Base-by-base conservation (phyloP, 345 rosid species). In the Dimocarpus longan region DNA sequence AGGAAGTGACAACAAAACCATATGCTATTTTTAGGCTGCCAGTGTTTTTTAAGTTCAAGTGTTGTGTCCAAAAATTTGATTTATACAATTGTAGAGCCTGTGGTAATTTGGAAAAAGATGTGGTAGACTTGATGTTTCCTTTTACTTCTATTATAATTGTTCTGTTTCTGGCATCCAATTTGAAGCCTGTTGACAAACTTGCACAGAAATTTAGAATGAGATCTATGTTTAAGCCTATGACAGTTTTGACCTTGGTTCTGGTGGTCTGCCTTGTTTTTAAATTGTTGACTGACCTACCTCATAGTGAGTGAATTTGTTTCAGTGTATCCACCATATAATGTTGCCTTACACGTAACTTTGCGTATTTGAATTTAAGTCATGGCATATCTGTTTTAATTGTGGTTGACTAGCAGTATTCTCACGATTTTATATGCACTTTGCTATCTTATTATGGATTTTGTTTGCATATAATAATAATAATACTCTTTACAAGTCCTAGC, bases 391-490 rank as follows among this genome's bases (percentile, higher is more conserved):
- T 46, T 46, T 46, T 46, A 46, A 10, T 46, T 46, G 52, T 46
- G 52, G 12, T 46, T 46, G 52, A 46, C 10, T 57, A 16, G 62
- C 62, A 56, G 62, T 56, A 10, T 28, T 64, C 19, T 75, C 64
- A 75, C n/a, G 11, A 62, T 43, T 74, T 54, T n/a, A 37, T 37
- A 42, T 48, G 37, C 37, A 32, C 22, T 54, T 76, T 66, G 62
- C 74, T 39, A 1, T 10, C 32, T 18, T 39, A 0, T 60, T 21
- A 48, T 10, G 21, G 9, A 60, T 26, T 11, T 50, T 10, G 26
- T 42, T 73, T 78, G 21, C 21, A 37, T 57, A 44, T 77, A 28
- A n/a, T n/a, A n/a, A n/a, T n/a, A n/a, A n/a, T n/a, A n/a, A 44
- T 80, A 28, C 42, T 39, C 65, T 5, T 62, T 68, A 72, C 16